Percentiles rank a stretch among this genome's conserved stretches.
These are phyloP conservation scores for Coriolopsis trogii DNA, from an alignment of 1,284 basidiomycete species.

Conservation along the genomic window DNA sequence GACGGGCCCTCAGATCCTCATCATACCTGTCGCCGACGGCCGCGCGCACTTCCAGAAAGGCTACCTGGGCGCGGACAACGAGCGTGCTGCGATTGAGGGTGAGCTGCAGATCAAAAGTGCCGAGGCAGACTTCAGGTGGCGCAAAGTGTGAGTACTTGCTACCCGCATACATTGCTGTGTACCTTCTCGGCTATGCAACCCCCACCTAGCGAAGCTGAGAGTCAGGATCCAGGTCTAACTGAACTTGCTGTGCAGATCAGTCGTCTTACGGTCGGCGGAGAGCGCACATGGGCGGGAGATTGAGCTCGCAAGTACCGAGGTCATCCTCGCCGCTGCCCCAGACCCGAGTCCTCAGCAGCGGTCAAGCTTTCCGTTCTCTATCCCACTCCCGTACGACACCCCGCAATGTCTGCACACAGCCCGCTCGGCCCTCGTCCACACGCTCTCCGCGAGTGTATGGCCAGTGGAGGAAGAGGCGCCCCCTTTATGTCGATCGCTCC, in stretches of 20 bases:
- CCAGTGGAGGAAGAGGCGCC: constrained; percentile 45
- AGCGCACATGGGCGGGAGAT: constrained; percentile 59
- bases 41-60: constrained; percentile 76
- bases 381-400: constrained; percentile 72
- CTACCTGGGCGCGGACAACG: constrained; percentile 76
- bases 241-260: constrained; percentile 47
- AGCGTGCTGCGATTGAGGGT: constrained; percentile 79
- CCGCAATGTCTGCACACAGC: constrained; percentile 77
- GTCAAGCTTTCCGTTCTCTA: constrained; percentile 71
- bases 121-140: constrained; percentile 53
- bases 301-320: constrained; percentile 60
- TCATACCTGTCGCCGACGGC: constrained; percentile 64
- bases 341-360: constrained; percentile 44
- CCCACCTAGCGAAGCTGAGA: no score
- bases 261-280: constrained; percentile 71
- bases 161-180: background rate
- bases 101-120: constrained; percentile 79
- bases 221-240: constrained; percentile 1
- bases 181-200: background rate
- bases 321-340: constrained; percentile 50
- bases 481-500: constrained; percentile 55
- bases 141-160: constrained; percentile 60
- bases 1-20: constrained; percentile 59
- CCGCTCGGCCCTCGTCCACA: constrained; percentile 67
- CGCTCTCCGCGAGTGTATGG: constrained; percentile 65